Percentiles rank a stretch among this genome's conserved stretches.
Evolutionary conservation across 768 basidiomycete species (phyloP).

Genomic region (Pisolithus albus): DNA sequence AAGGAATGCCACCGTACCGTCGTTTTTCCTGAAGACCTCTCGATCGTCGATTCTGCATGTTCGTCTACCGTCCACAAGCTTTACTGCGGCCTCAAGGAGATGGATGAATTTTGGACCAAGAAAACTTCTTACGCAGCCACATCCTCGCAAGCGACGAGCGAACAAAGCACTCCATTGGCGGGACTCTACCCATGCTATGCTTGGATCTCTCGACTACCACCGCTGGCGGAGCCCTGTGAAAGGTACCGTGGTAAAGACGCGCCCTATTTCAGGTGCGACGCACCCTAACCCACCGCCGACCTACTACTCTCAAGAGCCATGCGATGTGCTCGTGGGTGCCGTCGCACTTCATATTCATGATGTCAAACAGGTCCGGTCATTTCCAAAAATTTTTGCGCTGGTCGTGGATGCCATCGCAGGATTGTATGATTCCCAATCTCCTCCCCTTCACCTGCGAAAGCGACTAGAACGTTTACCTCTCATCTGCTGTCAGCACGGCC

Average conservation of each 20-base stretch:
- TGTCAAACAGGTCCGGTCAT: constrained; percentile 26
- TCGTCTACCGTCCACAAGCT: constrained; percentile 47
- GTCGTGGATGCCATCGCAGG: constrained; percentile 31
- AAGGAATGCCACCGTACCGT: constrained; percentile 3
- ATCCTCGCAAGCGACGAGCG: too few relatives aligned
- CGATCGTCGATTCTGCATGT: constrained; percentile 43
- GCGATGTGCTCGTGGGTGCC: constrained; percentile 32
- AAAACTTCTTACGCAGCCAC: too few relatives aligned
- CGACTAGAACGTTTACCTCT: constrained; percentile 39
- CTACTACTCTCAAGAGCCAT: constrained; percentile 15
- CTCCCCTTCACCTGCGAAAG: constrained; percentile 35
- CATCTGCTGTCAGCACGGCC: constrained; percentile 33
- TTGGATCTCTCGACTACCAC: too few relatives aligned
- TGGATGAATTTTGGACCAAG: too few relatives aligned
- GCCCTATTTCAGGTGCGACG: too few relatives aligned
- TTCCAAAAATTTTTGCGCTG: constrained; percentile 23
- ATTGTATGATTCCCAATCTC: constrained; percentile 31
- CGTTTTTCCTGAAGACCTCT: constrained; percentile 11
- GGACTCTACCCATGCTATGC: too few relatives aligned
- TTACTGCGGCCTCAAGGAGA: constrained; percentile 17
- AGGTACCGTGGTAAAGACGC: too few relatives aligned
- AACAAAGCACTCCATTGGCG: too few relatives aligned
- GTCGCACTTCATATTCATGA: constrained; percentile 34
- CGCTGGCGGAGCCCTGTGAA: too few relatives aligned
- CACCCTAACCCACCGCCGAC: too few relatives aligned